Evolutionary conservation across 2,329 filamentous ascomycete genomes (phyloP).

Genomic region (Exophiala sp.): DNA sequence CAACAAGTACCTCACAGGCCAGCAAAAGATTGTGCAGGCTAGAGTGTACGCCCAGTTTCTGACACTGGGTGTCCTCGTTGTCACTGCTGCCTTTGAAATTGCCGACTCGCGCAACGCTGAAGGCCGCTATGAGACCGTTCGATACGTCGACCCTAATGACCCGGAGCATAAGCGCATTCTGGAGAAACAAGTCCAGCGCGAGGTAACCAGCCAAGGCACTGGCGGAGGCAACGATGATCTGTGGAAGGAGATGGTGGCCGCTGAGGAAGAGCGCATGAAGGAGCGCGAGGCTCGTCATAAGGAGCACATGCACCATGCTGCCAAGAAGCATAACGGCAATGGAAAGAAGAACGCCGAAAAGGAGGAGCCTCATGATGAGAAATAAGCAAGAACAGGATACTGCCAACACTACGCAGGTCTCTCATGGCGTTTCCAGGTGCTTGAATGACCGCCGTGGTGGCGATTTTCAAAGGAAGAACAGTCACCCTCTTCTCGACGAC

Average conservation of each 20-base stretch:
- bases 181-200: slow-evolving; percentile 63
- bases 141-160: slow-evolving; percentile 72
- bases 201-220: slow-evolving; percentile 11
- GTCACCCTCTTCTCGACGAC: no score
- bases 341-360: slow-evolving; percentile 26
- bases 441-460: no score
- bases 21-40: slow-evolving; percentile 89
- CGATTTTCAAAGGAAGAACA: no score
- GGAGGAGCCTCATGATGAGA: slow-evolving; percentile 12
- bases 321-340: slow-evolving; percentile 18
- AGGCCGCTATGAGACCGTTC: slow-evolving; percentile 63
- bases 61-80: slow-evolving; percentile 75
- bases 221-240: slow-evolving; percentile 51
- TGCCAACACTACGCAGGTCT: no score
- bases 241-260: slow-evolving; percentile 62
- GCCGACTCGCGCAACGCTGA: slow-evolving; percentile 67
- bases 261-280: slow-evolving; percentile 43
- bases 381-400: background rate
- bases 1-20: slow-evolving; percentile 65
- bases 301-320: slow-evolving; percentile 27
- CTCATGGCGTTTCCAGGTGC: background rate
- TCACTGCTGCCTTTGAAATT: slow-evolving; percentile 75
- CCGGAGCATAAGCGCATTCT: slow-evolving; percentile 75
- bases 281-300: slow-evolving; percentile 35
- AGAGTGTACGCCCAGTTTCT: slow-evolving; percentile 90